These are phyloP conservation scores for Hyparrhenia diplandra DNA, from an alignment of 176 grass and related monocot species.

Conservation along the genomic window DNA sequence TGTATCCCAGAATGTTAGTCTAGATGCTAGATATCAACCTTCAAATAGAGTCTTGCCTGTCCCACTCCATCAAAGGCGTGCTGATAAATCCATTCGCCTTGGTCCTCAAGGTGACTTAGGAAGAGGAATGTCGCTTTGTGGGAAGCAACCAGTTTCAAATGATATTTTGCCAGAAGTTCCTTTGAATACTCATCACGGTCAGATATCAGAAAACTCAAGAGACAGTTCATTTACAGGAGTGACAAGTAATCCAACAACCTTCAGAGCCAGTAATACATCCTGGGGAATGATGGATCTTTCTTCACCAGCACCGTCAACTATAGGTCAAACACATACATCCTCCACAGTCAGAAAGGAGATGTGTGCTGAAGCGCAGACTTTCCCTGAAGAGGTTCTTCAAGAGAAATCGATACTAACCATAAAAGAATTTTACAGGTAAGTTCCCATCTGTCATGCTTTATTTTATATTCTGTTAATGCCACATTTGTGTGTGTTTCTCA, in stretches of 20 bases:
- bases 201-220: constrained; percentile 13
- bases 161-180: constrained; percentile 14
- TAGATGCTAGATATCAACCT: constrained; percentile 57
- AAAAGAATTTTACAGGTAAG: constrained; percentile 78
- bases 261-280: constrained; percentile 4
- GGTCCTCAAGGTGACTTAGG: constrained; percentile 67
- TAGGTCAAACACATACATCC: constrained; percentile 17
- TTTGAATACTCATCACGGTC: constrained; percentile 36
- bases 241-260: constrained; percentile 2
- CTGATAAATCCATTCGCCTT: constrained; percentile 60
- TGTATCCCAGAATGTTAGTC: constrained; percentile 50
- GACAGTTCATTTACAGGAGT: constrained; percentile 9
- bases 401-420: constrained; percentile 85
- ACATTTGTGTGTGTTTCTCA: background rate
- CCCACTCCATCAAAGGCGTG: constrained; percentile 52
- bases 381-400: constrained; percentile 58
- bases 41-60: constrained; percentile 42
- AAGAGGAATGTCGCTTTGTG: constrained; percentile 57
- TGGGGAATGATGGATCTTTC: constrained; percentile 19
- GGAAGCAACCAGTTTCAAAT: constrained; percentile 47
- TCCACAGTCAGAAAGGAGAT: constrained; percentile 16
- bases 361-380: constrained; percentile 7
- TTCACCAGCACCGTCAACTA: background rate
- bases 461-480: constrained; percentile 4
- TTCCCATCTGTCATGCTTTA: constrained; percentile 3